phyloP scores from a whole-genome alignment of 2,329 filamentous ascomycete species.

The Leptographium procerum region DNA sequence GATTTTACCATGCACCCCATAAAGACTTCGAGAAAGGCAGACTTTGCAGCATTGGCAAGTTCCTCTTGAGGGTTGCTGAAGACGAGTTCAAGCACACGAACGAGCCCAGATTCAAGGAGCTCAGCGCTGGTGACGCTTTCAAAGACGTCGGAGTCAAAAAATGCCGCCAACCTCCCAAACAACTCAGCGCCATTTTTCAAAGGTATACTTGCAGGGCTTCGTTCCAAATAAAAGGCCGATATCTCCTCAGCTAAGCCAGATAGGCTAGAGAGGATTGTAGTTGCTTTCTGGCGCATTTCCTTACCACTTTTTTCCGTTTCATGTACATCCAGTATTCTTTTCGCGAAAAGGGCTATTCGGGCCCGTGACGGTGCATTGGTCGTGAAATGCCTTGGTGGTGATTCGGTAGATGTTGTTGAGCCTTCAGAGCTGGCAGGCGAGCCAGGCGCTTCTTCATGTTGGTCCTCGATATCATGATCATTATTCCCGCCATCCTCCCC shows the following conservation, averaged over 20 bases:
- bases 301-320: slow-evolving; percentile 64
- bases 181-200: slow-evolving; percentile 48
- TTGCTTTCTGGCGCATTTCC: slow-evolving; percentile 67
- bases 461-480: slow-evolving; percentile 39
- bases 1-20: slow-evolving; percentile 65
- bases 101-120: slow-evolving; percentile 79
- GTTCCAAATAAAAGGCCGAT: slow-evolving; percentile 54
- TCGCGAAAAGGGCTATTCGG: slow-evolving; percentile 64
- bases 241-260: slow-evolving; percentile 62
- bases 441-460: slow-evolving; percentile 49
- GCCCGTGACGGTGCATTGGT: slow-evolving; percentile 51
- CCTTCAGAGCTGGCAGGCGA: slow-evolving; percentile 56
- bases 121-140: slow-evolving; percentile 95
- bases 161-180: slow-evolving; percentile 65
- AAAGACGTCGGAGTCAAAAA: slow-evolving; percentile 80
- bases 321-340: slow-evolving; percentile 72
- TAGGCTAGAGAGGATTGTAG: slow-evolving; percentile 61
- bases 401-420: slow-evolving; percentile 53
- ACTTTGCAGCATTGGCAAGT: slow-evolving; percentile 56
- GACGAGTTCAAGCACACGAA: slow-evolving; percentile 69
- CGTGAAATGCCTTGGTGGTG: slow-evolving; percentile 35
- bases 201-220: slow-evolving; percentile 32
- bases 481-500: slow-evolving; percentile 29
- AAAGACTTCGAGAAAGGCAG: slow-evolving; percentile 82
- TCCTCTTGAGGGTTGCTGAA: slow-evolving; percentile 61